Conservation (phyloP, 306 rosid species). For the Sindora glabra region DNA sequence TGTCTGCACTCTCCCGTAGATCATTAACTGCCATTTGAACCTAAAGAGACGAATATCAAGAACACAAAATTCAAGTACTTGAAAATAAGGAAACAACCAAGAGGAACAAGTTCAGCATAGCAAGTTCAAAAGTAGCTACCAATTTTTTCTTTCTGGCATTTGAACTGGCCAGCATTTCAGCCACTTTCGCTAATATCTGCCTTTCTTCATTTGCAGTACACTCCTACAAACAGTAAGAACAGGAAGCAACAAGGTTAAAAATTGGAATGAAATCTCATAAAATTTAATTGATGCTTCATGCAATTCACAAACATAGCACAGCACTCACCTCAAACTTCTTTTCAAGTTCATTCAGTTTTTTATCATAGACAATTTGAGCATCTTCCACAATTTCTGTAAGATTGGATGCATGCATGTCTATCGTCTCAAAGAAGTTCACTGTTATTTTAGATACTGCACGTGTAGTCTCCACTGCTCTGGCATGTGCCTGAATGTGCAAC, state of each 20-base stretch:
- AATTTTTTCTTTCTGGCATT: constrained; percentile 84
- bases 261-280: not conserved
- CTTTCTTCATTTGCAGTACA: constrained; percentile 93
- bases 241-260: not conserved
- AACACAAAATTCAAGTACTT: not conserved
- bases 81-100: not conserved
- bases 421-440: constrained; percentile 69
- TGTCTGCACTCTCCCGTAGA: constrained; percentile 88
- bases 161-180: constrained; percentile 89
- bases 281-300: not conserved
- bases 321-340: constrained; percentile 86
- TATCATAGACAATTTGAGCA: constrained; percentile 68
- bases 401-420: constrained; percentile 77
- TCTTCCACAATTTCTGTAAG: constrained; percentile 80
- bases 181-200: constrained; percentile 80
- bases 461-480: constrained; percentile 82
- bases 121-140: constrained; percentile 35
- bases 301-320: not conserved
- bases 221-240: constrained; percentile 39
- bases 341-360: constrained; percentile 76
- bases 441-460: constrained; percentile 84
- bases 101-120: not conserved
- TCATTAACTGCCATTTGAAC: constrained; percentile 84
- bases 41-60: constrained; percentile 24
- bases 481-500: constrained; percentile 62